Evolutionary conservation across 1,284 basidiomycete genomes (phyloP).

Genomic region (Trichosporon sp.): DNA sequence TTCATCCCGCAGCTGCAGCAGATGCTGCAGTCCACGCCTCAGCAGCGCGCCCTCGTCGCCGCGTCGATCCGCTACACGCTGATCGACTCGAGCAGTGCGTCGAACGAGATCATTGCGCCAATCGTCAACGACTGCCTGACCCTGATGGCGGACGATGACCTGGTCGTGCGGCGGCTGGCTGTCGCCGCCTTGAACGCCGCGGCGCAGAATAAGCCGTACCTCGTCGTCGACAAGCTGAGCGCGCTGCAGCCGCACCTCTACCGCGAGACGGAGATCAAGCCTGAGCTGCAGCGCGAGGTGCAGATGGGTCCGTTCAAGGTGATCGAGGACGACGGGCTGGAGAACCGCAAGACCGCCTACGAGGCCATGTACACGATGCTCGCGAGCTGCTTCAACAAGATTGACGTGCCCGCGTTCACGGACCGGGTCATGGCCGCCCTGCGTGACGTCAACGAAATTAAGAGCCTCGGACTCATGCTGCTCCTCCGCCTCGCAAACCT

Average conservation of each 20-base stretch:
- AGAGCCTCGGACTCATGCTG: conserved; percentile 93
- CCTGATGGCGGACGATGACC: conserved; percentile 75
- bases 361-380: conserved; percentile 94
- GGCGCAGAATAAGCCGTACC: conserved; percentile 85
- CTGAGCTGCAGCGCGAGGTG: conserved; percentile 80
- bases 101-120: conserved; percentile 82
- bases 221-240: conserved; percentile 78
- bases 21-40: conserved; percentile 53
- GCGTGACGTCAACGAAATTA: conserved; percentile 91
- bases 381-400: conserved; percentile 78
- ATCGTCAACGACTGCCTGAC: conserved; percentile 85
- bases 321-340: conserved; percentile 47
- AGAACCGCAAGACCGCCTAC: conserved; percentile 78
- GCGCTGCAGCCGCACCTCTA: conserved; percentile 78
- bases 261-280: conserved; percentile 73
- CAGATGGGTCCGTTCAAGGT: conserved; percentile 96
- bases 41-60: conserved; percentile 77
- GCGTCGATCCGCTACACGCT: conserved; percentile 95
- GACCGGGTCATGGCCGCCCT: conserved; percentile 76
- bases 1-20: conserved; percentile 76
- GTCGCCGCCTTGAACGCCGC: conserved; percentile 88
- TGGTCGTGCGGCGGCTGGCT: conserved; percentile 80
- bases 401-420: conserved; percentile 82
- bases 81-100: conserved; percentile 68
- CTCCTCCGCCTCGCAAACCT: conserved; percentile 83